A percentile compares a stretch with the other conserved stretches of the same genome.
Conservation (phyloP, 768 basidiomycete species). For the Crucibulum laeve region DNA sequence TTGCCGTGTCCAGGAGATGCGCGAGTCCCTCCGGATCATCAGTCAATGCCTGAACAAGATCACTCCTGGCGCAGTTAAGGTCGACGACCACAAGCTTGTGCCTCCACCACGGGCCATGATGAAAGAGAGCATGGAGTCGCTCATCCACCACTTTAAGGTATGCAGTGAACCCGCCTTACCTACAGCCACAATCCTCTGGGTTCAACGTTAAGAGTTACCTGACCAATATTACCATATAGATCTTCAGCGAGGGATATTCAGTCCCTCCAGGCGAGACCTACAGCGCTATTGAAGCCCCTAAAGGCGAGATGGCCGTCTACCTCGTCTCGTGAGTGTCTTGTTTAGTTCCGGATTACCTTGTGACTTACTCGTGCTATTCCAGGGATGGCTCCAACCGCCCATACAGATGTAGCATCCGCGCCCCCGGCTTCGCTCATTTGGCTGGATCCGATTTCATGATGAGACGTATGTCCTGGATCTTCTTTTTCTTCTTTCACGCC, state of each 20-base stretch:
- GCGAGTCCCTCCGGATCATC: conserved; percentile 89
- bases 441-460: conserved; percentile 98
- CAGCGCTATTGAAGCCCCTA: conserved; percentile 95
- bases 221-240: conserved; percentile 32
- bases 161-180: conserved; percentile 2
- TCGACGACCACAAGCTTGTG: conserved; percentile 96
- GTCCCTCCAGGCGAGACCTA: conserved; percentile 97
- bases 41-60: conserved; percentile 97
- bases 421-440: conserved; percentile 93
- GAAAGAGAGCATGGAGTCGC: conserved; percentile 98
- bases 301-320: conserved; percentile 99
- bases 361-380: conserved; percentile 1
- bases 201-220: not conserved
- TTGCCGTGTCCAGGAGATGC: conserved; percentile 97
- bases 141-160: conserved; percentile 98
- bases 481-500: conserved; percentile 3
- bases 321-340: conserved; percentile 75
- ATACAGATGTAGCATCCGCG: conserved; percentile 95
- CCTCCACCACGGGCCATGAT: conserved; percentile 95
- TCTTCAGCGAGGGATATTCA: conserved; percentile 95
- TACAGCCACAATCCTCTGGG: not conserved
- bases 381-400: conserved; percentile 95
- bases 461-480: conserved; percentile 59
- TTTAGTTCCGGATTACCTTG: not conserved
- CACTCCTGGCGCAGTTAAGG: conserved; percentile 85